phyloP scores from a whole-genome alignment of 169 alveolate species.

The Cyclospora cayetanensis region DNA sequence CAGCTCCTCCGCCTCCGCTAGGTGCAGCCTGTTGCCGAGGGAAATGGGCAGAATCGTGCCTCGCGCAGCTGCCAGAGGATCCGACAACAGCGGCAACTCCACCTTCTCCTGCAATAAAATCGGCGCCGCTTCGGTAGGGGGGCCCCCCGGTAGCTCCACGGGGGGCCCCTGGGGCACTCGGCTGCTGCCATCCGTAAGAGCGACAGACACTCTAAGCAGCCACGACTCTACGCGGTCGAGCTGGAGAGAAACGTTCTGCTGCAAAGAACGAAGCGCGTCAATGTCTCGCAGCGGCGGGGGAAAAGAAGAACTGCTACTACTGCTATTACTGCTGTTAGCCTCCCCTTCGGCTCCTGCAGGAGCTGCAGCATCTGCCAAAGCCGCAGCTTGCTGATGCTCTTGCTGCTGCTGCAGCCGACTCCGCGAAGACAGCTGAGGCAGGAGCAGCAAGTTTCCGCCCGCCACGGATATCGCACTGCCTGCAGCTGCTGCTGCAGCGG shows the following conservation, averaged over 20 bases:
- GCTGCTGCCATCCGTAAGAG: slow-evolving; percentile 61
- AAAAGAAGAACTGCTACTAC: slow-evolving; percentile 34
- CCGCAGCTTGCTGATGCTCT: slow-evolving; percentile 44
- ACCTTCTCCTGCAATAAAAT: slow-evolving; percentile 20
- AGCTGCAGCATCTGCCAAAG: slow-evolving; percentile 1
- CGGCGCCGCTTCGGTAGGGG: neutral
- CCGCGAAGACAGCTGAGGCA: slow-evolving; percentile 51
- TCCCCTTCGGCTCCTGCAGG: slow-evolving; percentile 3
- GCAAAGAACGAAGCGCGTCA: slow-evolving; percentile 56
- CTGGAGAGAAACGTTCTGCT: slow-evolving; percentile 65
- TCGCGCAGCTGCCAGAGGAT: slow-evolving; percentile 33
- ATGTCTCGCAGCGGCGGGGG: slow-evolving; percentile 48
- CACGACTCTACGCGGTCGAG: slow-evolving; percentile 63
- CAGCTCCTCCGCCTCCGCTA: slow-evolving; percentile 68
- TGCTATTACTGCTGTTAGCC: slow-evolving; percentile 26
- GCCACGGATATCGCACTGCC: slow-evolving; percentile 31
- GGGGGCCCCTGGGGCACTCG: slow-evolving; percentile 17
- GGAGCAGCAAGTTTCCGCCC: slow-evolving; percentile 40
- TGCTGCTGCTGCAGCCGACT: slow-evolving; percentile 41
- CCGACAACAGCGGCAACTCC: slow-evolving; percentile 31
- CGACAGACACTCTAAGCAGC: slow-evolving; percentile 58
- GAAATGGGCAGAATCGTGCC: slow-evolving; percentile 62
- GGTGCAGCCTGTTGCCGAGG: slow-evolving; percentile 64
- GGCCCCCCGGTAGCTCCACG: slow-evolving; percentile 28
- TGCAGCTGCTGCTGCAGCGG: slow-evolving; percentile 64